Conservation (phyloP, 139 green algal species). For the Coelastrella sp. region DNA sequence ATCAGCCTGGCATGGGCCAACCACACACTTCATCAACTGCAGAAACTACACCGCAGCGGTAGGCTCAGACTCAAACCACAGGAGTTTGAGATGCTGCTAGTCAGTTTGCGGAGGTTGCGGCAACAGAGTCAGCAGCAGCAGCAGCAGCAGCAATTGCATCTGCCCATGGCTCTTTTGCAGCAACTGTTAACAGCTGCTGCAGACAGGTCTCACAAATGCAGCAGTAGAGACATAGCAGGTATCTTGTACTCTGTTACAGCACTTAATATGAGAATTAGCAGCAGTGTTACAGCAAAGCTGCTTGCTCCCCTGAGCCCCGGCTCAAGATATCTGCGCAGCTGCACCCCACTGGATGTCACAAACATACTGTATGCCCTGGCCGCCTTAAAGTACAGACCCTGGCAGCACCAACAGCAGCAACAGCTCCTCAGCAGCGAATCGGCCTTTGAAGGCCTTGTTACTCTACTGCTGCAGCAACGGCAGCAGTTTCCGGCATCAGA, state of each 20-base stretch:
- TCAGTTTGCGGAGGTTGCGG: neutral
- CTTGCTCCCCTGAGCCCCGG: neutral
- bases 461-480: neutral
- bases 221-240: constrained; percentile 20
- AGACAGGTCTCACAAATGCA: neutral
- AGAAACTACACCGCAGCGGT: neutral
- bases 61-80: constrained; percentile 10
- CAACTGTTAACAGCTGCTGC: neutral
- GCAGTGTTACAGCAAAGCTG: neutral
- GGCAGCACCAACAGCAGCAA: constrained; percentile 17
- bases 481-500: neutral
- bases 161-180: constrained; percentile 12
- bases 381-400: neutral
- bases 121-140: constrained; percentile 17
- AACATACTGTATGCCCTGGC: constrained; percentile 32
- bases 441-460: neutral
- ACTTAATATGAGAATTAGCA: neutral
- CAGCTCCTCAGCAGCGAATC: too few species aligned
- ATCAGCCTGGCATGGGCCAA: neutral
- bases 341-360: constrained; percentile 21
- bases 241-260: constrained; percentile 13
- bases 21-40: constrained; percentile 1
- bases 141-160: neutral
- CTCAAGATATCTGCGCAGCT: neutral
- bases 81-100: constrained; percentile 26